Base-by-base conservation (phyloP, 345 rosid species). In the Pseudoturritis turrita region DNA sequence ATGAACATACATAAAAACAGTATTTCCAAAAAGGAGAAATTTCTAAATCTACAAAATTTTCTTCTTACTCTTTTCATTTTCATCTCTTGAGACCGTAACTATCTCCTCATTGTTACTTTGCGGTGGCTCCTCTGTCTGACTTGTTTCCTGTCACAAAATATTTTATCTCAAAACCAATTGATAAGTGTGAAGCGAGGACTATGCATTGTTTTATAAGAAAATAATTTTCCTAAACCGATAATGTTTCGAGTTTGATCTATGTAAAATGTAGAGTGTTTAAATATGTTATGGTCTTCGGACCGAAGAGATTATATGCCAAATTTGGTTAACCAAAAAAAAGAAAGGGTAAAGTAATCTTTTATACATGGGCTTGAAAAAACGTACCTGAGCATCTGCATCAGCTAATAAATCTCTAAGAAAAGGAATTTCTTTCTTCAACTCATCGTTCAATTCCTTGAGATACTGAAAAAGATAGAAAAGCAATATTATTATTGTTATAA, bases 391-490 rank as follows among this genome's bases (percentile, higher is more conserved):
- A 74, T 76, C 80, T 65, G 72, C 58, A 37, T 83, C 83, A 39
- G 57, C 80, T 74, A 90, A 65, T 60, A 85, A 72, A 39, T 90
- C 89, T 23, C 59, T 62, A 47, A 83, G 73, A 74, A 85, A 87
- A 17, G 91, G 86, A 41, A 89, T 74, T 80, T 86, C 89, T 49
- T 78, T 77, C 65, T 69, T 82, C 66, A 90, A 61, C 31, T 90
- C 93, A 40, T 60, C 77, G 54, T 80, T 85, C 79, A 86, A 56
- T 19, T 68, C 83, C 76, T 80, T 86, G 73, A 94, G 62, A 68
- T 89, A 71, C 97, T 89, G 91, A 29, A 66, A 56, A 47, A n/a
- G 2, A 6, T 15, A n/a, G n/a, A 14, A 5, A 28, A 73, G 54
- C n/a, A 53, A 3, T 6, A 25, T 3, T 6, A 41, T 0, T 31